Base-by-base conservation (phyloP, 2,329 filamentous ascomycete species). In the Endocalyx cinctus region DNA sequence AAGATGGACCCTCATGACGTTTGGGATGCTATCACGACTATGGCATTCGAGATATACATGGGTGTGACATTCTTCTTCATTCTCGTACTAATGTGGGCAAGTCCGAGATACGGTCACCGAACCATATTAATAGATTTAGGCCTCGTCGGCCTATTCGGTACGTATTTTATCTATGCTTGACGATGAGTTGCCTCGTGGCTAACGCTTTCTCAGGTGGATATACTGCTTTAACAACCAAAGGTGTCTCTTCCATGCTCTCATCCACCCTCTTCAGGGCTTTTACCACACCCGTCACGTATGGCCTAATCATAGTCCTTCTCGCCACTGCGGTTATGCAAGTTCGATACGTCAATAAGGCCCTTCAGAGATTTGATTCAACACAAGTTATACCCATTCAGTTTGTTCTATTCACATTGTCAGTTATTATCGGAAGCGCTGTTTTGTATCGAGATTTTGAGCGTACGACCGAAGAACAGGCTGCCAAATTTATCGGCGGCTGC, bases 311-410 rank as follows among this genome's bases (percentile, higher is more conserved):
- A 31, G 73, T 97, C 30, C 73, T 98, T 17, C 70, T 92, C 13
- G 74, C 69, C 28, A 97, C 90, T 1, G 92, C 92, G 6, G 69
- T 98, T 39, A 88, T 97, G 84, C 92, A 98, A 63, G 90, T 98
- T 49, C 90, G 87, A 55, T 98, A 97, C 56, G 77, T 98, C 57
- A 98, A 97, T 64, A 85, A 74, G 46, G 72, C 75, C 10, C 69
- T 98, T 33, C 89, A 96, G 57, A 80, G 86, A 29, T 98, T 97
- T 65, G 87, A 96, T 59, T 95, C 92, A 6, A 98, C 92, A 0
- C 88, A 96, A 58, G 92, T 98, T 47, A 98, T 98, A 43, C 92
- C 92, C 0, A 92, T 92, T 11, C 92, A 98, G 54, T 98, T 98
- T 50, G 92, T 98, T 31, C 77, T 94, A 43, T 98, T 98, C 59